phyloP scores from a whole-genome alignment of 2,329 filamentous ascomycete species.

The Pezicula rhizophila region DNA sequence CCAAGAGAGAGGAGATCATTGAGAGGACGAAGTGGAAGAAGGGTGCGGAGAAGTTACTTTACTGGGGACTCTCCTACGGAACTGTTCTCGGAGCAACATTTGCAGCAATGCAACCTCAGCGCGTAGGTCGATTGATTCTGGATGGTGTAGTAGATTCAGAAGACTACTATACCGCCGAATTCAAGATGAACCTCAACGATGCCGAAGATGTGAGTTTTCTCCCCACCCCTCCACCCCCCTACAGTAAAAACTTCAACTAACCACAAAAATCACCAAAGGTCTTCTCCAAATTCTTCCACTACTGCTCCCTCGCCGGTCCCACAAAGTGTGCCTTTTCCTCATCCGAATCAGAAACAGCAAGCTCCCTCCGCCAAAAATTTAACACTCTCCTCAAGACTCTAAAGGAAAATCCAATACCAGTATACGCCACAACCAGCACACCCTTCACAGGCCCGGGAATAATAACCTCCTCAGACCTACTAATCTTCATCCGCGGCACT shows the following conservation, averaged over 20 bases:
- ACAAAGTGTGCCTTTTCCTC: neutral
- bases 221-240: neutral
- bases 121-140: slow-evolving; percentile 33
- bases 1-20: neutral
- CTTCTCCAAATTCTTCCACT: neutral
- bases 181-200: neutral
- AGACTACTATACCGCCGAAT: slow-evolving; percentile 14
- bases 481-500: neutral
- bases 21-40: neutral
- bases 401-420: neutral
- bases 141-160: slow-evolving; percentile 15
- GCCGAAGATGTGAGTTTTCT: neutral
- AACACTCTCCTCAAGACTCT: neutral
- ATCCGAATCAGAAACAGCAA: neutral
- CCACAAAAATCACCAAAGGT: neutral
- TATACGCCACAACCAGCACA: neutral
- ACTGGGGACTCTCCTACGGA: slow-evolving; percentile 44
- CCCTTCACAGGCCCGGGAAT: neutral
- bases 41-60: slow-evolving; percentile 17
- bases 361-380: neutral
- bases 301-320: neutral
- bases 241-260: no score
- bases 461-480: neutral
- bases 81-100: slow-evolving; percentile 35
- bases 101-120: slow-evolving; percentile 34